A percentile compares a stretch with the other conserved stretches of the same genome.
These are phyloP conservation scores for Beauveria brongniartii DNA, from an alignment of 2,329 filamentous ascomycete species.

Conservation along the genomic window DNA sequence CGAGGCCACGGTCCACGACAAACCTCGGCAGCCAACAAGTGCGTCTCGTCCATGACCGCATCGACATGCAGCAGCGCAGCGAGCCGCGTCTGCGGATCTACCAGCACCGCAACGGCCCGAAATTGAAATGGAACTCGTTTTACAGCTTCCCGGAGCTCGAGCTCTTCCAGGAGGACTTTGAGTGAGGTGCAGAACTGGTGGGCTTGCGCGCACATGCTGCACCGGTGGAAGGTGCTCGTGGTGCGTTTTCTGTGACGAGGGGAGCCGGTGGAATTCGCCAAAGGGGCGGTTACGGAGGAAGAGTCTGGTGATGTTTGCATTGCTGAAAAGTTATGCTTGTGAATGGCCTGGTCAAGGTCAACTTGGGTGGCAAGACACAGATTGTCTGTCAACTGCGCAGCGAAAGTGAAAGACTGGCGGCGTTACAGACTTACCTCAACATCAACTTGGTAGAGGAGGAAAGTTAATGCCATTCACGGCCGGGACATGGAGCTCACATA, in stretches of 20 bases:
- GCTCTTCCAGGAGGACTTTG: constrained; percentile 31
- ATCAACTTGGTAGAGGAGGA: neutral
- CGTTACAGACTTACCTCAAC: neutral
- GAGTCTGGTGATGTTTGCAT: constrained; percentile 28
- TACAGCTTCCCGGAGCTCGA: constrained; percentile 61
- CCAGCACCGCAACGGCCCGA: constrained; percentile 43
- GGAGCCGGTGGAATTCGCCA: neutral
- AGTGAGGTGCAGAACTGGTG: constrained; percentile 15
- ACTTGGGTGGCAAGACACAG: constrained; percentile 38
- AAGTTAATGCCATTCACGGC: neutral
- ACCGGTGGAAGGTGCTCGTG: constrained; percentile 9
- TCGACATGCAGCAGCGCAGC: constrained; percentile 32
- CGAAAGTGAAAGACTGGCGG: constrained; percentile 32
- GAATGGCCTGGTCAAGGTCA: constrained; percentile 41
- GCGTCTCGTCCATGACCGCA: constrained; percentile 41
- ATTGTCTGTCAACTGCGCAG: constrained; percentile 34
- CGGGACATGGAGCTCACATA: neutral
- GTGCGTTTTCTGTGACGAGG: constrained; percentile 9
- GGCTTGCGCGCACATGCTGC: constrained; percentile 10
- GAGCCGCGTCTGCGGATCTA: constrained; percentile 53
- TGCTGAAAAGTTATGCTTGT: constrained; percentile 40
- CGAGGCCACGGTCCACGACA: constrained; percentile 28
- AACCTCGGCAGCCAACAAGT: constrained; percentile 49
- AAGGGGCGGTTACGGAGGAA: neutral
- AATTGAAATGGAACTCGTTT: constrained; percentile 50